Percentiles rank a stretch among this genome's conserved stretches.
phyloP scores from a whole-genome alignment of 31 red algal genomes.

The Asparagopsis taxiformis region DNA sequence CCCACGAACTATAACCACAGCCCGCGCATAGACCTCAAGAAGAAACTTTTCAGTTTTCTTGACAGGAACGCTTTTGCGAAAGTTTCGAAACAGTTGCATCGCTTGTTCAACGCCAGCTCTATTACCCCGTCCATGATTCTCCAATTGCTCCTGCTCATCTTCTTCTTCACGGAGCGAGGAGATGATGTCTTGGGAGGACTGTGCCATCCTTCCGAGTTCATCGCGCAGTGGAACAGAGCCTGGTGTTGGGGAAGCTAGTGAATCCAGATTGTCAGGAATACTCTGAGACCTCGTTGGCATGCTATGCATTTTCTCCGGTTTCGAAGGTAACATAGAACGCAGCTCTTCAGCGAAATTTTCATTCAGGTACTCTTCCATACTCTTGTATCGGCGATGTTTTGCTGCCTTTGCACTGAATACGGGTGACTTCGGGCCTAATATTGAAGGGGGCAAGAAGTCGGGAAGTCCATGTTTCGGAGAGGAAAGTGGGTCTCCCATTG shows the following conservation, averaged over 20 bases:
- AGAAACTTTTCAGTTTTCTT: conserved; percentile 41
- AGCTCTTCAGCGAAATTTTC: neutral
- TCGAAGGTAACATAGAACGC: neutral
- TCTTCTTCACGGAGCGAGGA: neutral
- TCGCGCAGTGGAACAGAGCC: neutral
- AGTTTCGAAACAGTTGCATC: conserved; percentile 26
- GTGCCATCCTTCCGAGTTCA: neutral
- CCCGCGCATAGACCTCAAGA: conserved; percentile 2
- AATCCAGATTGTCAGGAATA: neutral
- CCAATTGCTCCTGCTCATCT: conserved; percentile 3
- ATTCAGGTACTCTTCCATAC: conserved; percentile 22
- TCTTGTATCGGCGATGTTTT: conserved; percentile 25
- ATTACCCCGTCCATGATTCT: neutral
- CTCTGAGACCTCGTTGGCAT: neutral
- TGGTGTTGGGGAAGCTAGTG: neutral
- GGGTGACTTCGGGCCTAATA: neutral
- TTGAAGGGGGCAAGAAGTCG: neutral
- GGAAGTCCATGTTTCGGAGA: neutral
- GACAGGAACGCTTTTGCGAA: conserved; percentile 44
- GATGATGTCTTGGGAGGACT: neutral
- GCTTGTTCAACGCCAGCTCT: conserved; percentile 26
- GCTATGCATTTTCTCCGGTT: neutral
- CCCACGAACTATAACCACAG: neutral
- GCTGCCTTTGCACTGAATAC: neutral
- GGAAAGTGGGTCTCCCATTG: neutral